These are phyloP conservation scores for Berkeleyomyces rouxiae DNA, from an alignment of 2,329 filamentous ascomycete species.

Conservation along the genomic window DNA sequence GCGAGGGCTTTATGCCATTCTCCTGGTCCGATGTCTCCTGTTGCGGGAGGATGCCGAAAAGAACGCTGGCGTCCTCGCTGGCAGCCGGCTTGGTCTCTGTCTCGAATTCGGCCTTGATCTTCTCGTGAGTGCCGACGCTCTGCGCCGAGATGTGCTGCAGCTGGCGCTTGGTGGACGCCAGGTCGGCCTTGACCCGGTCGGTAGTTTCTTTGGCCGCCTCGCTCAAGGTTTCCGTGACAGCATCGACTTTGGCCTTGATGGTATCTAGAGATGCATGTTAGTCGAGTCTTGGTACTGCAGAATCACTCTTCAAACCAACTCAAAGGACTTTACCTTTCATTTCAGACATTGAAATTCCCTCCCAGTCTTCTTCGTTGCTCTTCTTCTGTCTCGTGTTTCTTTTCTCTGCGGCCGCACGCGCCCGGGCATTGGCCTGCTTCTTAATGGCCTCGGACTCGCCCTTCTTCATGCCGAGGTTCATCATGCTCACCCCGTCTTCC, in stretches of 20 bases:
- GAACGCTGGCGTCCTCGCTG: neutral
- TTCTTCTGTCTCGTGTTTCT: neutral
- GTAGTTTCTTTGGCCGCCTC: conserved; percentile 4
- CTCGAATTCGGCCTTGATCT: neutral
- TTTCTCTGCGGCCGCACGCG: neutral
- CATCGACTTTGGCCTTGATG: conserved; percentile 4
- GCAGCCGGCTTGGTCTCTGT: neutral
- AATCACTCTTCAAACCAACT: neutral
- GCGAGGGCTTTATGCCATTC: neutral
- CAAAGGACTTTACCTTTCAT: conserved; percentile 6
- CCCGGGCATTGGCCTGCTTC: conserved; percentile 4
- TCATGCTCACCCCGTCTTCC: conserved; percentile 7
- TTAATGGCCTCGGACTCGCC: conserved; percentile 7
- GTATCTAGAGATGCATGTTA: neutral
- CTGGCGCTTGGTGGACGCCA: neutral
- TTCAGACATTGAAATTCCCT: conserved; percentile 7
- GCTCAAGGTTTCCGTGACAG: conserved; percentile 1
- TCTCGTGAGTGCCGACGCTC: conserved; percentile 1
- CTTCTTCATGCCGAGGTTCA: conserved; percentile 1
- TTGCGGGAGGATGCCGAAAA: conserved; percentile 6
- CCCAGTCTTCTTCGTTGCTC: neutral
- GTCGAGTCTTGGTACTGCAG: neutral
- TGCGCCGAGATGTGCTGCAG: neutral
- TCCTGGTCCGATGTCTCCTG: neutral
- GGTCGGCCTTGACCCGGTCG: neutral